Evolutionary conservation across 768 basidiomycete species (phyloP).

Genomic region (Hypholoma sublateritium): DNA sequence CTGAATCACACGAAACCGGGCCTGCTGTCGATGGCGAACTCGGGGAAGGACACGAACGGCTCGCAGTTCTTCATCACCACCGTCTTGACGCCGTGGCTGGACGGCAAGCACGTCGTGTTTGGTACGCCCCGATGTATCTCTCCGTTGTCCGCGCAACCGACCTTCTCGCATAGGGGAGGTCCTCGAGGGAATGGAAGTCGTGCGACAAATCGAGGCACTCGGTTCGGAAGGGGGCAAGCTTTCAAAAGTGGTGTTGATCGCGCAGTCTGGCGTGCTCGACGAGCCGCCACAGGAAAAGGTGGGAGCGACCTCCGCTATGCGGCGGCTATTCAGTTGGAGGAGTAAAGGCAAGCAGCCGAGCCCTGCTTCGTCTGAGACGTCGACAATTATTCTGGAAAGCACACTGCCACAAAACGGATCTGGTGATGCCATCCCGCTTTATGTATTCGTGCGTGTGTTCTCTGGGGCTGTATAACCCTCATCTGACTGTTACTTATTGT

Average conservation of each 20-base stretch:
- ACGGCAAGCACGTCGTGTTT: conserved; percentile 85
- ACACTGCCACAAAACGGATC: neutral
- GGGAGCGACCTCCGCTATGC: neutral
- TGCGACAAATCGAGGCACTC: neutral
- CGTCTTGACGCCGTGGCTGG: conserved; percentile 73
- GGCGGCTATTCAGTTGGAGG: neutral
- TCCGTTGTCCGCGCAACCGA: neutral
- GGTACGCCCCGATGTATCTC: conserved; percentile 41
- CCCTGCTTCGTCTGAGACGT: neutral
- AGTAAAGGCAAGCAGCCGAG: neutral
- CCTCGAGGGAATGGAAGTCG: neutral
- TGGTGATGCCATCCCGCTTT: neutral
- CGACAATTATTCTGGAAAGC: neutral
- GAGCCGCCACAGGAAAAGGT: neutral
- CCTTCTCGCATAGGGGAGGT: conserved; percentile 44
- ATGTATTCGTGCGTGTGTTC: conserved; percentile 1
- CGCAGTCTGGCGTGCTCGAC: neutral
- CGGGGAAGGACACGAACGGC: conserved; percentile 83
- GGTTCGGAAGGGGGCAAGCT: neutral
- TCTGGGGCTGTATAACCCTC: neutral
- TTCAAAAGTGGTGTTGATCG: neutral
- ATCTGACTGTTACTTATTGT: neutral
- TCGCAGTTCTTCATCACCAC: conserved; percentile 92
- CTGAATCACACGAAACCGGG: conserved; percentile 73
- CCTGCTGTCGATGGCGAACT: conserved; percentile 79